phyloP scores from a whole-genome alignment of 148 eudicot species.

The Polygonum maritimum region DNA sequence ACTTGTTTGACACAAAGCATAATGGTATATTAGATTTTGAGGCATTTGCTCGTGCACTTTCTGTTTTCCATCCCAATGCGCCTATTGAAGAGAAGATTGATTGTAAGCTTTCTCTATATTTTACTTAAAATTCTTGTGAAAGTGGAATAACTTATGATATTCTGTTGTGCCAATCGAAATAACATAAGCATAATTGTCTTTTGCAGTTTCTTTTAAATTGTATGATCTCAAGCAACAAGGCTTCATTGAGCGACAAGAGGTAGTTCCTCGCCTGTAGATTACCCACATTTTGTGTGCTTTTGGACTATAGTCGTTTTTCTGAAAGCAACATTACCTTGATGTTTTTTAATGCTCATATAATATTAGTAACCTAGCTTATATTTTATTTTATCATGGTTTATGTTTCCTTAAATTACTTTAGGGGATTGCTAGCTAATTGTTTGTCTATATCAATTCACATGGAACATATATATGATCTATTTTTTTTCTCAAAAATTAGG shows the following conservation, averaged over 20 bases:
- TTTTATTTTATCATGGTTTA: neutral
- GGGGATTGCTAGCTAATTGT: neutral
- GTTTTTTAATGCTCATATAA: neutral
- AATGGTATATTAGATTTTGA: constrained; percentile 36
- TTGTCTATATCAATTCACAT: neutral
- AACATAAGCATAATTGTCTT: neutral
- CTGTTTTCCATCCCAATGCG: constrained; percentile 44
- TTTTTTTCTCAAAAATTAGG: neutral
- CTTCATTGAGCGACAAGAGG: constrained; percentile 39
- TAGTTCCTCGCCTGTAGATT: constrained; percentile 7
- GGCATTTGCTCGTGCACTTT: constrained; percentile 40
- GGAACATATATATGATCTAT: neutral
- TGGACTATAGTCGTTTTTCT: neutral
- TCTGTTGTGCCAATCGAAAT: neutral
- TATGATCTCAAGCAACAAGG: constrained; percentile 41
- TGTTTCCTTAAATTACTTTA: neutral
- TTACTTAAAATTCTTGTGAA: constrained; percentile 7
- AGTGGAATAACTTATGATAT: neutral
- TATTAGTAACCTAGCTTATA: neutral
- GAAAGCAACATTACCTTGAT: neutral
- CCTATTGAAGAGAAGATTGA: constrained; percentile 36
- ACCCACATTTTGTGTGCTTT: neutral
- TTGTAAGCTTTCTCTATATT: constrained; percentile 18
- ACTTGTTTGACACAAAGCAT: constrained; percentile 40
- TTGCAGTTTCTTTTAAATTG: constrained; percentile 35